Conservation (phyloP, 2,329 filamentous ascomycete species). For the Alternaria arbusti region DNA sequence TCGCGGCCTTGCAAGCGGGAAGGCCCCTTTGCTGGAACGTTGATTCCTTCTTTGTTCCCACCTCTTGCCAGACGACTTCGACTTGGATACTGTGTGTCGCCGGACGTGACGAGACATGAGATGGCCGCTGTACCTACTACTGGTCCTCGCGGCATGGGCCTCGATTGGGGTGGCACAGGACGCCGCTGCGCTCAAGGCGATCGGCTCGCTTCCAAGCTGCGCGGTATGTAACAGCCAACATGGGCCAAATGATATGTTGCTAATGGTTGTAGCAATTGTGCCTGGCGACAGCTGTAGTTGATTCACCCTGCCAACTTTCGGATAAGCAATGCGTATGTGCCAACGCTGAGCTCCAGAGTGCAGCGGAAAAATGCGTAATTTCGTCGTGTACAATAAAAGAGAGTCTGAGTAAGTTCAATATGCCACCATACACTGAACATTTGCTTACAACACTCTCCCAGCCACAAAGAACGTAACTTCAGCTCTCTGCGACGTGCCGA, state of each 20-base stretch:
- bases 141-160: background rate
- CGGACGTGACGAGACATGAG: background rate
- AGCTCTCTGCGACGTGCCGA: constrained; percentile 43
- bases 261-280: constrained; percentile 15
- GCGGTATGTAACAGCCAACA: constrained; percentile 2
- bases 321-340: constrained; percentile 20
- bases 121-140: background rate
- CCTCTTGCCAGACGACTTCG: background rate
- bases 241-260: background rate
- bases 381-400: background rate
- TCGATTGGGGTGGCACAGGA: background rate
- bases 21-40: background rate
- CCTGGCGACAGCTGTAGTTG: constrained; percentile 11
- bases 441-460: constrained; percentile 10
- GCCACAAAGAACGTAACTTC: constrained; percentile 50
- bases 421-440: background rate
- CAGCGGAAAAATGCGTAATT: constrained; percentile 13
- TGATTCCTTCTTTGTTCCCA: background rate
- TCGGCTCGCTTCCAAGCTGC: constrained; percentile 4
- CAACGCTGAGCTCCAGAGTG: constrained; percentile 6
- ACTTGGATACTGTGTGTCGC: background rate
- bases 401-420: background rate
- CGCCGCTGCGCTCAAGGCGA: background rate
- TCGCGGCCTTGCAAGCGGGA: background rate
- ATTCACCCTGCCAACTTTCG: constrained; percentile 15